Conservation (phyloP, 2,329 filamentous ascomycete species). For the Amphichorda felina region DNA sequence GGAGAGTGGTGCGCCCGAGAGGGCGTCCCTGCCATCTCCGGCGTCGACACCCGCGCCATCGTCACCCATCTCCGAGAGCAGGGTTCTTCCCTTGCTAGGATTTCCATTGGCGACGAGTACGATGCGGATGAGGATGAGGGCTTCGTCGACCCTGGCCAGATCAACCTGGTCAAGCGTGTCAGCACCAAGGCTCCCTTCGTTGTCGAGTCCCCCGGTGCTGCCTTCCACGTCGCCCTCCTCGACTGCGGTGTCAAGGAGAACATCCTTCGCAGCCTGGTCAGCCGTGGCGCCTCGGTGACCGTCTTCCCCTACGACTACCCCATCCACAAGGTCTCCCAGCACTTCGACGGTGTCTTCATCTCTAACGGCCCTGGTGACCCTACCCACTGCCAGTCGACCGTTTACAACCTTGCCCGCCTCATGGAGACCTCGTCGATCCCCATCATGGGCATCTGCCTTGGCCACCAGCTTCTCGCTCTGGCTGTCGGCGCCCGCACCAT, state of each 20-base stretch:
- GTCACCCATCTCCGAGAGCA: conserved; percentile 94
- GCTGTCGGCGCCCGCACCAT: conserved; percentile 81
- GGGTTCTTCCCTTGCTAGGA: conserved; percentile 88
- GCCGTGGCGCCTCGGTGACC: conserved; percentile 82
- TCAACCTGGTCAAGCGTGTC: conserved; percentile 91
- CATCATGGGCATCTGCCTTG: conserved; percentile 95
- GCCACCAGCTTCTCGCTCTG: conserved; percentile 89
- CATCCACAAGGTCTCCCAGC: conserved; percentile 94
- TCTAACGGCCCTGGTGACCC: conserved; percentile 98
- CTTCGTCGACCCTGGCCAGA: conserved; percentile 87
- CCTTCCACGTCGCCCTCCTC: conserved; percentile 84
- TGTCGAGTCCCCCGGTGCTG: conserved; percentile 70
- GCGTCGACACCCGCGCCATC: conserved; percentile 92
- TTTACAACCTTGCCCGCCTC: conserved; percentile 80
- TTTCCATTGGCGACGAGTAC: conserved; percentile 94
- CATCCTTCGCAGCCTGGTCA: conserved; percentile 88
- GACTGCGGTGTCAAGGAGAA: conserved; percentile 99
- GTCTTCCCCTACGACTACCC: conserved; percentile 95
- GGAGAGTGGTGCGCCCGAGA: conserved; percentile 92
- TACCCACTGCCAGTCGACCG: conserved; percentile 89
- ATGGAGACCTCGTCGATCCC: conserved; percentile 88
- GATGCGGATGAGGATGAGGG: conserved; percentile 97
- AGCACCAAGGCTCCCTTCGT: conserved; percentile 98
- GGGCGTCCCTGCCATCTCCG: conserved; percentile 90
- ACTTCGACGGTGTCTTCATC: conserved; percentile 98